These are phyloP conservation scores for Termitomyces sp. DNA, from an alignment of 768 basidiomycete species.

Conservation along the genomic window DNA sequence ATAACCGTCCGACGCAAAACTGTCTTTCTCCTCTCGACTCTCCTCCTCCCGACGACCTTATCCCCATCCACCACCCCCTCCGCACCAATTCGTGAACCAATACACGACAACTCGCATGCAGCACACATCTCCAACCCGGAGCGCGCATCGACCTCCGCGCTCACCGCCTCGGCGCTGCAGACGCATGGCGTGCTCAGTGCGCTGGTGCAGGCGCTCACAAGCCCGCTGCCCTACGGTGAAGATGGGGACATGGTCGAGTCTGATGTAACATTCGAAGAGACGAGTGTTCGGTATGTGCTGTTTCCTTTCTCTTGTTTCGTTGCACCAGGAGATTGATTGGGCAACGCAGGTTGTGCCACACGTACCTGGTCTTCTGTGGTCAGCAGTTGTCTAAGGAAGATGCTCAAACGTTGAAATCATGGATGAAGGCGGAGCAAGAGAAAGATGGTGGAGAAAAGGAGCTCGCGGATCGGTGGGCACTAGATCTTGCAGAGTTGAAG, in stretches of 20 bases:
- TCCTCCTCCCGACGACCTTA: constrained; percentile 47
- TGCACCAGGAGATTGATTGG: background rate
- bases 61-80: constrained; percentile 18
- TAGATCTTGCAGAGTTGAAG: background rate
- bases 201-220: constrained; percentile 45
- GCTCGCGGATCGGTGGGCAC: constrained; percentile 1
- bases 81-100: constrained; percentile 21
- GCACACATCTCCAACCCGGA: constrained; percentile 52
- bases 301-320: background rate
- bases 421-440: background rate
- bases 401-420: background rate
- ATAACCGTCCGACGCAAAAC: constrained; percentile 73
- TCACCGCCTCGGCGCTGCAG: constrained; percentile 43
- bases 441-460: constrained; percentile 1
- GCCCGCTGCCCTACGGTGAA: constrained; percentile 56
- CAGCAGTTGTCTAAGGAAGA: background rate
- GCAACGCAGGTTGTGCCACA: background rate
- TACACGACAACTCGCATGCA: constrained; percentile 74
- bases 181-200: constrained; percentile 40
- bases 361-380: background rate
- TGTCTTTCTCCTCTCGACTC: constrained; percentile 67
- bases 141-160: constrained; percentile 42
- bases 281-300: constrained; percentile 41
- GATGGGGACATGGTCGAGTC: constrained; percentile 57
- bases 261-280: constrained; percentile 65